A percentile compares a stretch with the other conserved stretches of the same genome.
phyloP scores from a whole-genome alignment of 1,284 basidiomycete genomes.

The Xerocomus minutiporus region DNA sequence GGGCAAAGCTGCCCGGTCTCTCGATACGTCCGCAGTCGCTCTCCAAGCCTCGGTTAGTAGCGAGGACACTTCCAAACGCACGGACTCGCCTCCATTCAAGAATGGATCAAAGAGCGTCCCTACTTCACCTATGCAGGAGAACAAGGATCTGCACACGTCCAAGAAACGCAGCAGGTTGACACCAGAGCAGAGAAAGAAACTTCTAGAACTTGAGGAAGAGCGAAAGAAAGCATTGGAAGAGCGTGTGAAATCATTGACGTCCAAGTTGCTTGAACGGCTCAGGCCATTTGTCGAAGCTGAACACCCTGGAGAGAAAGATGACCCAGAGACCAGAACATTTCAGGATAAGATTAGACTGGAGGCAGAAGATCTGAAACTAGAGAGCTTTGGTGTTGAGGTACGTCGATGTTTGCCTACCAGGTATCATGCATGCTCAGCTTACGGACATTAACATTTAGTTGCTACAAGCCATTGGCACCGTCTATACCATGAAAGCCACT shows the following conservation, averaged over 20 bases:
- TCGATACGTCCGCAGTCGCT: slow-evolving; percentile 16
- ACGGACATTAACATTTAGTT: slow-evolving; percentile 40
- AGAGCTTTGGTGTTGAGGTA: slow-evolving; percentile 97
- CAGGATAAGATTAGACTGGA: slow-evolving; percentile 78
- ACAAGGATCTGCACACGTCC: slow-evolving; percentile 24
- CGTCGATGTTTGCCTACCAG: slow-evolving; percentile 13
- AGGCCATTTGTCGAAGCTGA: slow-evolving; percentile 88
- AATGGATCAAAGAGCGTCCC: slow-evolving; percentile 25
- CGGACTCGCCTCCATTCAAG: slow-evolving; percentile 22
- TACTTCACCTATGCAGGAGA: slow-evolving; percentile 28
- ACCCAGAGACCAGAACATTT: slow-evolving; percentile 78
- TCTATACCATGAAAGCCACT: slow-evolving; percentile 91
- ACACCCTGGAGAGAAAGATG: slow-evolving; percentile 80
- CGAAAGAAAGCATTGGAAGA: slow-evolving; percentile 76
- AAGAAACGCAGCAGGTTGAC: slow-evolving; percentile 62
- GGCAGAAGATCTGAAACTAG: slow-evolving; percentile 94
- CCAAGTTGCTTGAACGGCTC: slow-evolving; percentile 79
- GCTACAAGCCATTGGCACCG: slow-evolving; percentile 79
- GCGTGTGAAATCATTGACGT: slow-evolving; percentile 66
- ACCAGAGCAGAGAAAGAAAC: slow-evolving; percentile 80
- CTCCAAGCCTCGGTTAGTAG: slow-evolving; percentile 18
- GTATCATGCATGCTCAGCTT: slow-evolving; percentile 6
- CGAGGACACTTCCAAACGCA: slow-evolving; percentile 20
- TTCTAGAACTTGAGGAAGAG: slow-evolving; percentile 76
- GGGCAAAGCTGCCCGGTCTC: slow-evolving; percentile 1